Evolutionary conservation across 129 eudicot genomes (phyloP).

Genomic region (Flaveria bidentis): DNA sequence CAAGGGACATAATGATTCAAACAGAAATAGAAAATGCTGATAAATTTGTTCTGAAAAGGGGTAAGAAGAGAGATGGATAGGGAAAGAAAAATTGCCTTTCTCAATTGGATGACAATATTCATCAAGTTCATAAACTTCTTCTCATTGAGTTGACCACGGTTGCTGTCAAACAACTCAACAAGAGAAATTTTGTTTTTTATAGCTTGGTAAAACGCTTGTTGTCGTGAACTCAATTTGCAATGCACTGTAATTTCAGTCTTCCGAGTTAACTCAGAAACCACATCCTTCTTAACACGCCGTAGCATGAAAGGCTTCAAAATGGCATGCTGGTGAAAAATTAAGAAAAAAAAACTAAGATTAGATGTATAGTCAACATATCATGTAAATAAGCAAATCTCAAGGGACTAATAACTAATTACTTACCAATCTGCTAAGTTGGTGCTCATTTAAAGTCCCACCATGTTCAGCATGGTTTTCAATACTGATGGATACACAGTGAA

Average conservation of each 20-base stretch:
- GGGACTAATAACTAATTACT: constrained; percentile 25
- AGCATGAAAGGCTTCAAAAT: constrained; percentile 98
- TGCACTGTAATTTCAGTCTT: constrained; percentile 83
- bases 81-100: constrained; percentile 54
- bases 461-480: constrained; percentile 99
- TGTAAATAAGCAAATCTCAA: background rate
- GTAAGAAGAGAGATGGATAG: background rate
- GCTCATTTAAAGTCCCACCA: constrained; percentile 98
- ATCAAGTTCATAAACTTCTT: constrained; percentile 78
- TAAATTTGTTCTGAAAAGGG: background rate
- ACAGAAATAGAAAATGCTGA: constrained; percentile 15
- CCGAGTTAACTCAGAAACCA: constrained; percentile 77
- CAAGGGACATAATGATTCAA: constrained; percentile 16
- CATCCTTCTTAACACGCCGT: constrained; percentile 95
- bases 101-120: constrained; percentile 98
- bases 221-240: constrained; percentile 95
- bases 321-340: constrained; percentile 72
- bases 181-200: constrained; percentile 98
- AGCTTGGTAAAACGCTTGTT: constrained; percentile 97
- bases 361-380: background rate
- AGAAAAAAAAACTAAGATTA: constrained; percentile 15
- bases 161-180: constrained; percentile 87
- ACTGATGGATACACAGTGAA: constrained; percentile 44
- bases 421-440: constrained; percentile 96
- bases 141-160: constrained; percentile 85